phyloP scores from a whole-genome alignment of 306 rosid genomes.

The Datisca glomerata region DNA sequence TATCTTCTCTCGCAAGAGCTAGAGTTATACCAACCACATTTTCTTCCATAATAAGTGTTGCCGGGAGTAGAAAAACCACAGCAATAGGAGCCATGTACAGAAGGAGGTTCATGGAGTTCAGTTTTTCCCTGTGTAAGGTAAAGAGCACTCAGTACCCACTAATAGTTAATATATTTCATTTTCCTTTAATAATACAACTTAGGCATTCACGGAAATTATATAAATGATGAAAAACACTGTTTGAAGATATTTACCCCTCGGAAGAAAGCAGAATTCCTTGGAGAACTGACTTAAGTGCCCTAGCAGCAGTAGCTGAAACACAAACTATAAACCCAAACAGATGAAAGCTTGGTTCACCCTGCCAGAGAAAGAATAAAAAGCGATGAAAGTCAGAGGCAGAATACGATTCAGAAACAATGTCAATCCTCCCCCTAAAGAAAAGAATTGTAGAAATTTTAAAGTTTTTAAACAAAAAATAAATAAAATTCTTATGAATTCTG shows the following conservation, averaged over 20 bases:
- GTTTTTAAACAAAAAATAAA: no score
- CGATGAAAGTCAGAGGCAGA: no score
- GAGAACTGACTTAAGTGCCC: constrained; percentile 88
- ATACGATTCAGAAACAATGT: no score
- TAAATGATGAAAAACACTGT: background rate
- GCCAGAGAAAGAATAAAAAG: background rate
- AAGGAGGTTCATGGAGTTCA: constrained; percentile 98
- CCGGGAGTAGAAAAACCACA: constrained; percentile 96
- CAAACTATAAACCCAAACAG: constrained; percentile 90
- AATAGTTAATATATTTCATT: no score
- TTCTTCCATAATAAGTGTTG: constrained; percentile 92
- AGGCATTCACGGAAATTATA: no score
- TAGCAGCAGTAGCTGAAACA: constrained; percentile 92
- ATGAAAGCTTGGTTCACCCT: constrained; percentile 99
- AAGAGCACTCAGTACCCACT: constrained; percentile 2
- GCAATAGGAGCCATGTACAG: constrained; percentile 99
- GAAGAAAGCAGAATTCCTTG: constrained; percentile 97
- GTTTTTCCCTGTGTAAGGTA: constrained; percentile 61
- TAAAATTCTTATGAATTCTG: no score
- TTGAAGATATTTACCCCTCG: constrained; percentile 58
- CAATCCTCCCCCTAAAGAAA: no score
- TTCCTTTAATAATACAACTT: no score
- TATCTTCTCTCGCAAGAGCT: constrained; percentile 94
- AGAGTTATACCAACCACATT: constrained; percentile 93
- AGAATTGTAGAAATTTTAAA: no score